phyloP scores from a whole-genome alignment of 805 yeast species.

The Ogataea nakhonphanomensis region DNA sequence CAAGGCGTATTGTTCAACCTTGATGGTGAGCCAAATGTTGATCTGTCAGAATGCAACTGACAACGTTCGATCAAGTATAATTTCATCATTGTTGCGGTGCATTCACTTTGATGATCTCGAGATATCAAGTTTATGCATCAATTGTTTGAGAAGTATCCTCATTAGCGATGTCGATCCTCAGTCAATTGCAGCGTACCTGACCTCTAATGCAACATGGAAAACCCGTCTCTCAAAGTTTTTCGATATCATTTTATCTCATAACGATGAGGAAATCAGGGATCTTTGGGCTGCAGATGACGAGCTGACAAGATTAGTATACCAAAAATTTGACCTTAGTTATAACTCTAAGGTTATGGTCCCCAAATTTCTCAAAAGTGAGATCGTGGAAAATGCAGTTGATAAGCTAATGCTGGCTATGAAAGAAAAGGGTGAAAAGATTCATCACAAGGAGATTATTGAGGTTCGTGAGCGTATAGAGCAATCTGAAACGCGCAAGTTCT shows the following conservation, averaged over 20 bases:
- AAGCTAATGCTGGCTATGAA: not conserved
- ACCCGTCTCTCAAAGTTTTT: slow-evolving; percentile 3
- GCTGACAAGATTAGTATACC: too few species aligned
- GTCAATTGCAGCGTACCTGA: not conserved
- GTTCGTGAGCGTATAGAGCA: slow-evolving; percentile 39
- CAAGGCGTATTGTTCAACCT: slow-evolving; percentile 22
- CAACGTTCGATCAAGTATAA: slow-evolving; percentile 11
- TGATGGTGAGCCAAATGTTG: slow-evolving; percentile 21
- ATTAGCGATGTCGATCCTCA: slow-evolving; percentile 7
- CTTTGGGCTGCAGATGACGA: not conserved
- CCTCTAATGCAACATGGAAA: not conserved
- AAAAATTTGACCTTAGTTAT: too few species aligned
- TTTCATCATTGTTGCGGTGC: slow-evolving; percentile 17
- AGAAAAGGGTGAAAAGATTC: slow-evolving; percentile 1
- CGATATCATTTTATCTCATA: slow-evolving; percentile 10
- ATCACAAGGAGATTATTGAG: slow-evolving; percentile 30
- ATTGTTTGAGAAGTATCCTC: slow-evolving; percentile 23
- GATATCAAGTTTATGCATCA: slow-evolving; percentile 19
- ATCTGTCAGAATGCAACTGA: slow-evolving; percentile 9
- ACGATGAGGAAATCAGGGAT: slow-evolving; percentile 23
- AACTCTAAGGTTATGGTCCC: not conserved
- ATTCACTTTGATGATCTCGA: slow-evolving; percentile 9
- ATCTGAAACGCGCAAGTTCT: slow-evolving; percentile 46
- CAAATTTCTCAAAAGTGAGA: slow-evolving; percentile 1
- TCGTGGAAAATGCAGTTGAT: slow-evolving; percentile 2